Percentiles rank a stretch among this genome's conserved stretches.
Evolutionary conservation across 306 rosid species (phyloP).

Genomic region (Corylus heterophylla): DNA sequence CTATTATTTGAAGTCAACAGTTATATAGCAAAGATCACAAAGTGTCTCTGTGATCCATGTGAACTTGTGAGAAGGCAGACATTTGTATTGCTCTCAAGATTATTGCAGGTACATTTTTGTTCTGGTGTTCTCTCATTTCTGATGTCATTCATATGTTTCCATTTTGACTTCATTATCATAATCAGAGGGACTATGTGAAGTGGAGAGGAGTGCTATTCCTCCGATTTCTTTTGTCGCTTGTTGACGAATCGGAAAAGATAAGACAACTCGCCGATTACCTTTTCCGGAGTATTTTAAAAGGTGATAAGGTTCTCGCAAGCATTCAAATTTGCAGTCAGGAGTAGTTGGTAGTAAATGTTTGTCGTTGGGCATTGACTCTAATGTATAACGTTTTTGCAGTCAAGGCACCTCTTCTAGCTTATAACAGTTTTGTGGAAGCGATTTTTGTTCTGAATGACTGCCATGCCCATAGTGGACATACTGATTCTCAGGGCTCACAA

Average conservation of each 20-base stretch:
- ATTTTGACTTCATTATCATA: constrained; percentile 4
- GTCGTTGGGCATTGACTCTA: constrained; percentile 24
- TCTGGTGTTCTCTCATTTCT: constrained; percentile 2
- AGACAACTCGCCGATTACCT: constrained; percentile 72
- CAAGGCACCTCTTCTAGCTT: constrained; percentile 88
- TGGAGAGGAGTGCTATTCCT: constrained; percentile 97
- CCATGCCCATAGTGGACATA: constrained; percentile 64
- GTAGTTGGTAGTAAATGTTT: constrained; percentile 11
- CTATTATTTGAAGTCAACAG: constrained; percentile 51
- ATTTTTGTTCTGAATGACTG: constrained; percentile 83
- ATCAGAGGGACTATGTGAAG: constrained; percentile 79
- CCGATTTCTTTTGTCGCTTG: constrained; percentile 92
- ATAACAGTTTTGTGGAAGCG: constrained; percentile 91
- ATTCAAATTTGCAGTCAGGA: constrained; percentile 26
- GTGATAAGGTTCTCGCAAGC: constrained; percentile 37
- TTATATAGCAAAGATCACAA: constrained; percentile 80
- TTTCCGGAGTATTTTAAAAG: constrained; percentile 88
- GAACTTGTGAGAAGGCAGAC: constrained; percentile 97
- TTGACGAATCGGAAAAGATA: constrained; percentile 91
- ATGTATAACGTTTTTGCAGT: constrained; percentile 44
- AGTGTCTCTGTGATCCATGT: constrained; percentile 89
- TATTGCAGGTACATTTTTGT: constrained; percentile 67
- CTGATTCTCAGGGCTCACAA: constrained; percentile 50
- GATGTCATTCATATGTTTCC: constrained; percentile 3
- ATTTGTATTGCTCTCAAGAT: constrained; percentile 82